Base-by-base conservation (phyloP, 306 rosid genomes). In the Medicago lupulina region DNA sequence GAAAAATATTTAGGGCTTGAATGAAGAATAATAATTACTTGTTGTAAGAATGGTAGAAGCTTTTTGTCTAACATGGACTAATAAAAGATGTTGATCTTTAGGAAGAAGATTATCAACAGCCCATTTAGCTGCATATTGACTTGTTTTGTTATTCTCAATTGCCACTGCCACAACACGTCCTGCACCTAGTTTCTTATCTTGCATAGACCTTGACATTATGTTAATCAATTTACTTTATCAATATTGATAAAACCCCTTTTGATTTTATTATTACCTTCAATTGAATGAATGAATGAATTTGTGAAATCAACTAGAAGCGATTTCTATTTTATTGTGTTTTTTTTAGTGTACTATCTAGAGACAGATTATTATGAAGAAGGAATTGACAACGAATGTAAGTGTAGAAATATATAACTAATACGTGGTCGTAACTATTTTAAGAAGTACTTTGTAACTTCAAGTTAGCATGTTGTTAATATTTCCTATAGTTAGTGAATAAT, bases 91-190 rank as follows among this genome's bases (percentile, higher is more conserved):
- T 83, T 94, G 97, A 39, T 92, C 96, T 75, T 75, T 86, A 8
- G 88, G 84, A 59, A 91, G 87, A 75, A 94, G 91, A 81, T 85
- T 88, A 14, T 91, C 97, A 15, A 91, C 83, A 0, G 97, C 83
- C 97, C 97, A 94, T 85, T 90, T 94, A 8, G 90, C 84, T 64
- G 98, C 98, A 21, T 75, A 79, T 67, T 90, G 95, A 76, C 96
- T 90, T 61, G 86, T 82, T 67, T 88, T 91, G 82, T 88, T 96
- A 25, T 81, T 88, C 47, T 91, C 91, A 17, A 94, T 81, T 1
- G 98, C 97, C 64, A 94, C 96, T 0, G 94, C 96, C 7, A 94
- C 96, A 15, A 58, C 69, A n/a, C 89, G 84, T 57, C 89, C 89
- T 55, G 86, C 61, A 16, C 83, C 93, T 0, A 80, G 67, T 44